These are phyloP conservation scores for Mortierella sp. DNA, from an alignment of 371 early-diverging fungal genomes.

Conservation along the genomic window DNA sequence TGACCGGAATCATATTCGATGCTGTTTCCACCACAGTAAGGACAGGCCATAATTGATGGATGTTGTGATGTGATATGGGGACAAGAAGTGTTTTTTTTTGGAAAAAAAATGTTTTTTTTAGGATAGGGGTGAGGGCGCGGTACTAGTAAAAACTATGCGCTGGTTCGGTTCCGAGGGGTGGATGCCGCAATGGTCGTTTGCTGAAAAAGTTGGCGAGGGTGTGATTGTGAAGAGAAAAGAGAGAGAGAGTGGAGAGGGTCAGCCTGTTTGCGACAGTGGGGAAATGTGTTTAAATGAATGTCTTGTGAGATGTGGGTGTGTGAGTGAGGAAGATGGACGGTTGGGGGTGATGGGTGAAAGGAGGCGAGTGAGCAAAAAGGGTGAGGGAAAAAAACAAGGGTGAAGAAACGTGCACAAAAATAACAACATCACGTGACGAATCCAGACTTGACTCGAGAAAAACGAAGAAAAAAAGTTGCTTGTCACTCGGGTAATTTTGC, in stretches of 20 bases:
- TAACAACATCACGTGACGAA: slow-evolving; percentile 13
- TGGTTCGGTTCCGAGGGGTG: not conserved
- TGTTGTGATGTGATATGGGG: no score
- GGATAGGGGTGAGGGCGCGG: not conserved
- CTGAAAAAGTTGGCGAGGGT: not conserved
- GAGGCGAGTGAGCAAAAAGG: not conserved
- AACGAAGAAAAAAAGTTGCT: not conserved
- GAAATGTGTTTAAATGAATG: not conserved
- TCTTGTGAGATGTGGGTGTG: not conserved
- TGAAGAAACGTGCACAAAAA: not conserved
- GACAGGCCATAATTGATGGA: slow-evolving; percentile 62
- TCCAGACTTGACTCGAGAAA: no score
- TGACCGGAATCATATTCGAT: slow-evolving; percentile 69
- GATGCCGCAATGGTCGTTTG: not conserved
- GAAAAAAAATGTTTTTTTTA: slow-evolving; percentile 5
- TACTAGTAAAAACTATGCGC: not conserved
- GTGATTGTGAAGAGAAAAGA: not conserved
- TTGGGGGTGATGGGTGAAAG: not conserved
- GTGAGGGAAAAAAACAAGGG: not conserved
- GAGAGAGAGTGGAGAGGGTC: not conserved
- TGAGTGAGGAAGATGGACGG: not conserved
- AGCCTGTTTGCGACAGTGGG: not conserved
- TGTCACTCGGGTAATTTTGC: not conserved
- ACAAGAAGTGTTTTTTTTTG: not conserved
- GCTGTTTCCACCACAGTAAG: slow-evolving; percentile 64